Percentiles rank a stretch among this genome's conserved stretches.
phyloP scores from a whole-genome alignment of 208 protist species.

The Crithidia bombi region DNA sequence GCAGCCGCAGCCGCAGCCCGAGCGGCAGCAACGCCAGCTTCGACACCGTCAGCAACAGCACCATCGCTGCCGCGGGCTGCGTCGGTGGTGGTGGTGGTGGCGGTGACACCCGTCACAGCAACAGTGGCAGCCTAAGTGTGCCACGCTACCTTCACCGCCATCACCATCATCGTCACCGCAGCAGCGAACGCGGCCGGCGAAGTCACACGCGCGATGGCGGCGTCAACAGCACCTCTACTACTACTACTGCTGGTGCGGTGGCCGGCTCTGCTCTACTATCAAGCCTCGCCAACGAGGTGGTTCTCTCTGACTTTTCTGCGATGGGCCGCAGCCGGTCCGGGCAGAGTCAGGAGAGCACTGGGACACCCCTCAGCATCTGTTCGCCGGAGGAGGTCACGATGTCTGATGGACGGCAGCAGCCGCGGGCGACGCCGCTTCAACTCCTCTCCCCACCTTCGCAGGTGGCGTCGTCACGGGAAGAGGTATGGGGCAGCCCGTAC shows the following conservation, averaged over 20 bases:
- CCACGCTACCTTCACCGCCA: neutral
- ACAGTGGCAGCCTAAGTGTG: neutral
- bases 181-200: neutral
- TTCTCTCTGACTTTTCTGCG: neutral
- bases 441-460: constrained; percentile 4
- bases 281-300: constrained; percentile 5
- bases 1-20: neutral
- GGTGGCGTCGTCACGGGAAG: neutral
- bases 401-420: neutral
- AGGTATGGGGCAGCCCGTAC: neutral
- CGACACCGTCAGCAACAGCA: neutral
- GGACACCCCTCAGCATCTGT: constrained; percentile 8
- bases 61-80: neutral
- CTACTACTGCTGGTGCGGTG: neutral
- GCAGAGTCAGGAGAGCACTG: constrained; percentile 10
- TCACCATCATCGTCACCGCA: neutral
- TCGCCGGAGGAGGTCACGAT: neutral
- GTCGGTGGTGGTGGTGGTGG: neutral
- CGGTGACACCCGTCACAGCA: neutral
- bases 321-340: constrained; percentile 1
- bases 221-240: neutral
- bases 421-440: neutral
- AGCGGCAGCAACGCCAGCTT: constrained; percentile 2
- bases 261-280: neutral
- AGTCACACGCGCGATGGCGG: neutral